phyloP scores from a whole-genome alignment of 306 rosid genomes.

The Glycine tomentella region DNA sequence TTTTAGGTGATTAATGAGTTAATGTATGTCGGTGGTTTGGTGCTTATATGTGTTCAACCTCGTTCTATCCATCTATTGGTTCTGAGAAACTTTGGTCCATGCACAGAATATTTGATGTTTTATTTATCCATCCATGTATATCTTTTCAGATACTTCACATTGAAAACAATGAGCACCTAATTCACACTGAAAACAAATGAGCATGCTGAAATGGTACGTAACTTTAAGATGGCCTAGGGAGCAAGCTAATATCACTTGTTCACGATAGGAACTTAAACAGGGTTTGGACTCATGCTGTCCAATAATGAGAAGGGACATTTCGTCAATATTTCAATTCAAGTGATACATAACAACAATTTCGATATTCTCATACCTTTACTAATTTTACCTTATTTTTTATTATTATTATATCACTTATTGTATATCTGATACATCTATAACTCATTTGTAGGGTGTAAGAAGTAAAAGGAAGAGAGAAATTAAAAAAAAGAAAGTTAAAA shows the following conservation, averaged over 20 bases:
- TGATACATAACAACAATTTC: neutral
- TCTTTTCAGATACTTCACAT: constrained; percentile 16
- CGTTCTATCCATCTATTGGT: constrained; percentile 5
- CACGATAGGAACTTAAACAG: constrained; percentile 13
- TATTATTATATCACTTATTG: neutral
- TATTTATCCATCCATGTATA: neutral
- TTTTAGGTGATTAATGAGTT: constrained; percentile 36
- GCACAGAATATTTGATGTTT: constrained; percentile 22
- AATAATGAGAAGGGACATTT: constrained; percentile 7
- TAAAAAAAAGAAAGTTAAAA: too few relatives aligned
- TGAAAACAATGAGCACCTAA: neutral
- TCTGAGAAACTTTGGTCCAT: constrained; percentile 30
- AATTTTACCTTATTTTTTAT: neutral
- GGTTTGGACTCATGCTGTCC: constrained; percentile 34
- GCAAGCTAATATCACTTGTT: constrained; percentile 10
- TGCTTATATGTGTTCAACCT: constrained; percentile 18
- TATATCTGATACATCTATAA: neutral
- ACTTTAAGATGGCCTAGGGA: constrained; percentile 28
- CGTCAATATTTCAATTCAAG: neutral
- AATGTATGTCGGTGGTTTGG: constrained; percentile 47
- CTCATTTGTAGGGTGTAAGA: neutral
- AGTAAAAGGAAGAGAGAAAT: neutral
- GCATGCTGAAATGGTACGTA: constrained; percentile 35
- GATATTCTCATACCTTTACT: neutral
- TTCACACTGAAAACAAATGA: constrained; percentile 29